Evolutionary conservation across 305 asterid species (phyloP), one percentile per base, ranked within the genome.

Genomic region (Andrographis paniculata): DNA sequence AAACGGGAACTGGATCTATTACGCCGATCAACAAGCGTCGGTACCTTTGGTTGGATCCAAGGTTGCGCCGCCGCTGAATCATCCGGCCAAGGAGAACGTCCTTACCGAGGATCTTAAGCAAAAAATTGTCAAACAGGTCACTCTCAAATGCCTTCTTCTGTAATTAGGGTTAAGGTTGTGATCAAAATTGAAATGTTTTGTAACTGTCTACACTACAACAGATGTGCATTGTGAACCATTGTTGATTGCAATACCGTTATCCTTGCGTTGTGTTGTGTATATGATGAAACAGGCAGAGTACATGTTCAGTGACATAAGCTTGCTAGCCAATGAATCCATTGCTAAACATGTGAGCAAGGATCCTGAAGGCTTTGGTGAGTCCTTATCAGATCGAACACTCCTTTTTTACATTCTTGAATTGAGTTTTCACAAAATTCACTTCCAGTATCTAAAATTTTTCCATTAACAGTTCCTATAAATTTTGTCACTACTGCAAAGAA

Each of bases 251-350:
- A 3, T 4, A 24, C 30, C 8, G 30, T 24, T 24, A 4, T 24
- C 4, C 30, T 3, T 24, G 4, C 6, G 8, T 24, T 17, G 14
- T 42, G 14, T 6, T 6, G 4, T 13, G 21, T 2, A 15, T 18
- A 37, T 38, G 43, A 3, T 9, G 18, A 21, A 36, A 58, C 68
- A 79, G 94, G 87, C 79, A 47, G 94, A 83, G 46, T 83, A 83
- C 62, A 87, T 79, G 61, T 75, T 79, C 45, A 79, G 91, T 60
- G 91, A 77, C 53, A 66, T 79, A 75, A 79, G 94, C 66, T 53
- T 83, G 65, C 70, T 83, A 40, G 91, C 87, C 27, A 83, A 83
- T 45, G 94, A 83, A 58, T 65, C 78, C 46, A 62, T 83, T 66
- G 75, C 72, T n/a, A 79, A 79, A 54, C 84, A 77, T 45, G 84